Base-by-base conservation (phyloP, 2,329 filamentous ascomycete species). In the Cercospora sp. region DNA sequence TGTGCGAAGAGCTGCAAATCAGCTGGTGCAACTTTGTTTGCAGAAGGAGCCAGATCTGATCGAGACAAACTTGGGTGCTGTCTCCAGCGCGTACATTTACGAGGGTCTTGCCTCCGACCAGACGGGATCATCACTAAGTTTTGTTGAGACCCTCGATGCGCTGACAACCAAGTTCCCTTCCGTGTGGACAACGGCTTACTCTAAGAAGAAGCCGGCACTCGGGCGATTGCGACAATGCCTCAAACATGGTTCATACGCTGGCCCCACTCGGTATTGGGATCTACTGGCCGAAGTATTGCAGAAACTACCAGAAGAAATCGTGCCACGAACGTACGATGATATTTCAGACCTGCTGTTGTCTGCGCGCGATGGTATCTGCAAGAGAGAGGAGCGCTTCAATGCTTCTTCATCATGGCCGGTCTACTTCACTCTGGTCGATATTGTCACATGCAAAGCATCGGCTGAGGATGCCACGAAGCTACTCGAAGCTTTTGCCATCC, bases 191-290 rank as follows among this genome's bases (percentile, higher is more conserved):
- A 83, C 83, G 5, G 82, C 87, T 64, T 89, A 89, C 77, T 83
- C 80, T 30, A 85, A 83, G 58, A 89, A 89, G 76, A 86, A 85
- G 31, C 76, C 84, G 7, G 86, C 79, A 67, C 84, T 80, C 68
- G 87, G 83, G 68, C 81, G 90, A 23, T 79, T 99, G 3, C 86
- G 87, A 60, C 83, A 88, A 8, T 95, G 96, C 72, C 82, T 98
- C 6, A 89, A 91, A 69, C 91, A 89, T 74, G 94, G 95, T 2
- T 96, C 94, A 0, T 92, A 97, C 75, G 87, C 89, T n/a, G 90
- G 91, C 3, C 83, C 87, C 0, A 80, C 84, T 3, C 86, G 84
- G 9, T 97, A 90, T 76, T 99, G 95, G 95, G 79, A 84, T 28
- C 87, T 86, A 16, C 77, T 96, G 33, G 83, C 85, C 45, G 81